Evolutionary conservation across 2,329 filamentous ascomycete species (phyloP).

Genomic region (Lachnellula cervina): DNA sequence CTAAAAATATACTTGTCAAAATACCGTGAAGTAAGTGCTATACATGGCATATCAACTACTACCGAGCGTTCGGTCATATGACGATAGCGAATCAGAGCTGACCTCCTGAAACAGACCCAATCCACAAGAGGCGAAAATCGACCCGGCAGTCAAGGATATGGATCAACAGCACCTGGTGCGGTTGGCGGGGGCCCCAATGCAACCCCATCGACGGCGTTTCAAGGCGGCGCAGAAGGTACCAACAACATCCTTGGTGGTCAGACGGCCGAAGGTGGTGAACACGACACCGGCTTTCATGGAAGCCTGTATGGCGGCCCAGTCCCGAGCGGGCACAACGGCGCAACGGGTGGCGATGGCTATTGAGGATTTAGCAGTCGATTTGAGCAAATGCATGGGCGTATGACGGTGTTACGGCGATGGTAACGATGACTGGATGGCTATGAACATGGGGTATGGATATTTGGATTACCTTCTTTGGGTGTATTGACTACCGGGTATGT

Average conservation of each 20-base stretch:
- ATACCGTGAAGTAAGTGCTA: conserved; percentile 82
- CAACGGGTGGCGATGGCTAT: conserved; percentile 31
- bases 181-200: conserved; percentile 33
- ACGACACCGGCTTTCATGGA: conserved; percentile 35
- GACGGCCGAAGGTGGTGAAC: conserved; percentile 29
- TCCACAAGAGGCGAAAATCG: conserved; percentile 62
- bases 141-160: conserved; percentile 50
- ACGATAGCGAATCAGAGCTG: conserved; percentile 22
- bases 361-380: conserved; percentile 10
- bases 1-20: conserved; percentile 97
- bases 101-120: conserved; percentile 57
- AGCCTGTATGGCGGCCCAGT: conserved; percentile 42
- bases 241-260: conserved; percentile 33
- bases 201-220: conserved; percentile 26
- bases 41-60: conserved; percentile 4
- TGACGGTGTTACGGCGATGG: conserved; percentile 16
- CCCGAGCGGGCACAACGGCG: conserved; percentile 55
- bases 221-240: conserved; percentile 27
- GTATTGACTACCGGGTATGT: conserved; percentile 28
- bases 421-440: conserved; percentile 1
- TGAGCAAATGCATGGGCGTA: conserved; percentile 17
- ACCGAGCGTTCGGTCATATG: neutral
- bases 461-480: conserved; percentile 21
- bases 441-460: neutral
- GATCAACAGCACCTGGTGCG: conserved; percentile 37